Evolutionary conservation across 176 grass and related monocot species (phyloP).

Genomic region (Carex kokanica): DNA sequence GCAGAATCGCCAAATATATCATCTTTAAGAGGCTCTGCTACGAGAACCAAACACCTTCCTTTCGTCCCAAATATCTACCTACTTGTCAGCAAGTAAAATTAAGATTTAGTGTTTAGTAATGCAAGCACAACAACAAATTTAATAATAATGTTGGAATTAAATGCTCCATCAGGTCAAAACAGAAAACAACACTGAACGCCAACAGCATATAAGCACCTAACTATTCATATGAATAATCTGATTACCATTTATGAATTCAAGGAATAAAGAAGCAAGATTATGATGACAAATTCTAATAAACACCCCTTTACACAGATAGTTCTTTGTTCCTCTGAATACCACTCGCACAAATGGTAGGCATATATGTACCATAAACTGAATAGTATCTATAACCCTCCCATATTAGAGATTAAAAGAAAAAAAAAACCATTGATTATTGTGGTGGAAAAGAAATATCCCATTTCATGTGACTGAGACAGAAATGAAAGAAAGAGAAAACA

Average conservation of each 20-base stretch:
- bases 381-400: background rate
- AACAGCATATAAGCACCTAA: background rate
- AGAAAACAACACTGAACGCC: background rate
- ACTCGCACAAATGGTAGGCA: background rate
- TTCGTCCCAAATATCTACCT: conserved; percentile 93
- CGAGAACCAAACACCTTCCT: conserved; percentile 88
- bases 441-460: background rate
- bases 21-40: conserved; percentile 61
- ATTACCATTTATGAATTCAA: background rate
- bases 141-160: background rate
- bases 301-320: background rate
- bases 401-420: background rate
- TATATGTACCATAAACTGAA: background rate
- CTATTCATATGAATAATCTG: background rate
- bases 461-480: background rate
- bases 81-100: conserved; percentile 31
- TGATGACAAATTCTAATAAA: background rate
- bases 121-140: conserved; percentile 16
- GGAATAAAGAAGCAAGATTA: background rate
- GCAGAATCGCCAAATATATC: conserved; percentile 58
- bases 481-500: conserved; percentile 20
- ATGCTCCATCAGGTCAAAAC: background rate
- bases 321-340: background rate
- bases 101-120: conserved; percentile 13
- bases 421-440: background rate